These are phyloP conservation scores for Anisodus tanguticus DNA, from an alignment of 257 asterid species.

Conservation along the genomic window DNA sequence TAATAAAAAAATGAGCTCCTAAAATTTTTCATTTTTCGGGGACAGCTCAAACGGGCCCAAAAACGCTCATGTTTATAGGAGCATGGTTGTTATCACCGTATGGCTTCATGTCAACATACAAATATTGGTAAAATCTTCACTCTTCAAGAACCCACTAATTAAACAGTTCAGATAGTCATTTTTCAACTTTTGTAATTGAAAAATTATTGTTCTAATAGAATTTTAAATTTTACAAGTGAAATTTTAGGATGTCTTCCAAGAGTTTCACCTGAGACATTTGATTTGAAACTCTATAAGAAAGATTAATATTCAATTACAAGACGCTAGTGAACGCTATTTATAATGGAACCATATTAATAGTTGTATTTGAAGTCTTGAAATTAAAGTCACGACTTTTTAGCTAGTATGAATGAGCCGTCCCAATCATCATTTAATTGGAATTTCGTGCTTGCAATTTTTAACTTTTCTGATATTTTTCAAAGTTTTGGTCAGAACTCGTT, in stretches of 20 bases:
- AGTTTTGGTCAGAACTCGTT: not conserved
- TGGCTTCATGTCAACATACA: not conserved
- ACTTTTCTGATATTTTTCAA: not conserved
- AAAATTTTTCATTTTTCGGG: too few relatives aligned
- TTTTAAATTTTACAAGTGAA: too few relatives aligned
- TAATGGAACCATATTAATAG: not conserved
- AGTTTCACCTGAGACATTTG: too few relatives aligned
- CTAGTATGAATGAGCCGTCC: not conserved
- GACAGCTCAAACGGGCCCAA: too few relatives aligned
- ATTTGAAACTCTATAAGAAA: too few relatives aligned
- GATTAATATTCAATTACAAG: too few relatives aligned
- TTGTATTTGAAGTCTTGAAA: not conserved
- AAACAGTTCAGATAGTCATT: not conserved
- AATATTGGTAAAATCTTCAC: not conserved
- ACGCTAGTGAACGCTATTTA: too few relatives aligned
- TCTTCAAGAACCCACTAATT: not conserved
- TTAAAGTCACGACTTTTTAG: not conserved
- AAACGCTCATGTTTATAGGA: not conserved
- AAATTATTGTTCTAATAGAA: too few relatives aligned
- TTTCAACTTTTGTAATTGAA: too few relatives aligned
- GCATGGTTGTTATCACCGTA: not conserved
- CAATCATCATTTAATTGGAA: not conserved
- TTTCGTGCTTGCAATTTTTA: too few relatives aligned
- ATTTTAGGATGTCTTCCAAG: too few relatives aligned
- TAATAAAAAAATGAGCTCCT: too few relatives aligned